Evolutionary conservation across 2,329 filamentous ascomycete species (phyloP), one percentile per base, ranked within the genome.

Genomic region (Penicillium sp.): DNA sequence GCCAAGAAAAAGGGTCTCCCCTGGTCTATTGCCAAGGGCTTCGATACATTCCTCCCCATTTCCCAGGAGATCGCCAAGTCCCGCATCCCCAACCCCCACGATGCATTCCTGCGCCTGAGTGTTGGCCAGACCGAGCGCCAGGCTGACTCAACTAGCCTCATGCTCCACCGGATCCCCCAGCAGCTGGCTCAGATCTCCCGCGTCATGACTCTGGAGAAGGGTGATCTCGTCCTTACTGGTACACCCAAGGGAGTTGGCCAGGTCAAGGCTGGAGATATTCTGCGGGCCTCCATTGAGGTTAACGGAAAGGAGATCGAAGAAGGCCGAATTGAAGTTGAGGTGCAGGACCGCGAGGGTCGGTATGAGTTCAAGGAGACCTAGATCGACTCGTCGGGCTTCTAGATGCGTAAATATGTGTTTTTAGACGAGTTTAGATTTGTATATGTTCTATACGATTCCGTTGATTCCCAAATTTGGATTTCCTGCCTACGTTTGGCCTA

Each of bases 1-100:
- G 93, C 93, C 62, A 99, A 97, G 85, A 91, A 89, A 78, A 96
- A 94, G 81, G 92, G 94, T 34, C 86, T 97, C 14, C 94, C 94
- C 7, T 99, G 94, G 94, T 86, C 87, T 67, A 97, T 97, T 63
- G 89, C 91, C 64, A 99, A 99, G 80, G 94, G 94, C 44, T 99
- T 97, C 72, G 94, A 99, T 75, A 97, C 94, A 3, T 99, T 99
- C 80, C 82, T 96, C 48, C 94, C 94, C 55, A 83, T 99, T 69
- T 91, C 88, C 73, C 80, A 88, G 60, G 81, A 90, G 52, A 95
- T 99, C 67, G 80, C 86, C 64, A 96, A 95, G 79, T 81, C 84
- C 34, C 81, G 83, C 61, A 91, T 99, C 64, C 84, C 88, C 11
- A 86, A 97, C 76, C 94, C 94, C 31, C 92, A 97, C 73, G 86